Base-by-base conservation (phyloP, 2,329 filamentous ascomycete genomes). In the Gyromitra esculenta region DNA sequence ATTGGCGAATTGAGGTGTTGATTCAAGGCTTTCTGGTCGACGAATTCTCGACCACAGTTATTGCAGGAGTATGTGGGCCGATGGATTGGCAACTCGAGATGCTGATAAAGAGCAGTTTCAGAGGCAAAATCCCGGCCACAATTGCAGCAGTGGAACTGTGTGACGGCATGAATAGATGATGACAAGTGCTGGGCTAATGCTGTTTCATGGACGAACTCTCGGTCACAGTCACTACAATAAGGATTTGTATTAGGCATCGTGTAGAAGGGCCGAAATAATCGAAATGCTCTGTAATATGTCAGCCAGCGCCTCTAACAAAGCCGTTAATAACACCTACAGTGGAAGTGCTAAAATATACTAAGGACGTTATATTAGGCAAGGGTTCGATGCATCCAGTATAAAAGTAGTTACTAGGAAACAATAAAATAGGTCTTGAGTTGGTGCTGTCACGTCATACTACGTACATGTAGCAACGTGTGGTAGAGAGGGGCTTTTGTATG, bases 201-300 rank as follows among this genome's bases (percentile, higher is more conserved):
- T 25, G n/a, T 21, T 41, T 52, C 7, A 18, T 52, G n/a, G 6
- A 18, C 6, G n/a, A 52, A 52, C 7, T 2, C n/a, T 5, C 48
- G 64, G 25, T 41, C 21, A 57, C 64, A 67, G 31, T 67, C 64
- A 11, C 9, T 5, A 21, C 64, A 67, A 57, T 18, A 18, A 13
- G 41, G 18, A 11, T 18, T 18, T 15, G 7, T 31, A 35, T 1
- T 21, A 9, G 62, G 0, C 18, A 63, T 50, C 11, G 37, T 52
- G 25, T 18, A 45, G 9, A 21, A 15, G 48, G n/a, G 13, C n/a
- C 2, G 25, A 31, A 31, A 4, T 31, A 31, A 4, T 31, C 25
- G 25, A 52, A 52, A 2, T 60, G 31, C n/a, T 59, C 25, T 60
- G 11, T 15, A 6, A 41, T 43, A 21, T 52, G n/a, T 52, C 6